Base-by-base conservation (phyloP, 306 rosid genomes). In the Prunus padus region DNA sequence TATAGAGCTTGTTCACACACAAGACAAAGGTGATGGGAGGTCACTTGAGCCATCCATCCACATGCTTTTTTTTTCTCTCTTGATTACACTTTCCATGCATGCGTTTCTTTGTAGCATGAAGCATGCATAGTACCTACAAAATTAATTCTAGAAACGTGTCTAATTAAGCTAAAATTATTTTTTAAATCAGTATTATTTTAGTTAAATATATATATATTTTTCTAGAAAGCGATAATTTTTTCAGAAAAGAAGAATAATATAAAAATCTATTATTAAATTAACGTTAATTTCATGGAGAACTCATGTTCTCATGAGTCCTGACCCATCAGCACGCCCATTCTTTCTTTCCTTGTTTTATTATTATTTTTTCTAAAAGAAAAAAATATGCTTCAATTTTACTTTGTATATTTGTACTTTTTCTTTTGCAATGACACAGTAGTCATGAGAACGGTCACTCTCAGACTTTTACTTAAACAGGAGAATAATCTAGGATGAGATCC, bases 401-500 rank as follows among this genome's bases (percentile, higher is more conserved):
- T 23, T 7, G 56, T 37, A 13, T 76, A 4, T 37, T 15, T 56
- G 11, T 22, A 19, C 45, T 46, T 18, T 19, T 50, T 50, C 8
- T 50, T 50, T 50, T 50, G n/a, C 56, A 14, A 14, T 6, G 19
- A 14, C n/a, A 57, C 31, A 4, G 12, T 19, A 26, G 33, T 56
- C 59, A 25, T 45, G 0, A 44, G 45, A 71, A 51, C 12, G 59
- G 64, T 82, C 84, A 56, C 76, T 84, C 79, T 85, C 85, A 85
- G 73, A 82, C 64, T 76, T 77, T 73, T 55, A 76, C 78, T 83
- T 73, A 42, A 80, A 70, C 65, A 69, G 76, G 72, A 72, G 75
- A 78, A 84, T 90, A 78, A 84, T 90, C 90, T 79, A 81, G 62
- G 89, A 79, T 77, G 74, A 81, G 82, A 86, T 88, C 82, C 72